Evolutionary conservation across 768 basidiomycete species (phyloP), one percentile per base, ranked within the genome.

Genomic region (Pulveroboletus sp.): DNA sequence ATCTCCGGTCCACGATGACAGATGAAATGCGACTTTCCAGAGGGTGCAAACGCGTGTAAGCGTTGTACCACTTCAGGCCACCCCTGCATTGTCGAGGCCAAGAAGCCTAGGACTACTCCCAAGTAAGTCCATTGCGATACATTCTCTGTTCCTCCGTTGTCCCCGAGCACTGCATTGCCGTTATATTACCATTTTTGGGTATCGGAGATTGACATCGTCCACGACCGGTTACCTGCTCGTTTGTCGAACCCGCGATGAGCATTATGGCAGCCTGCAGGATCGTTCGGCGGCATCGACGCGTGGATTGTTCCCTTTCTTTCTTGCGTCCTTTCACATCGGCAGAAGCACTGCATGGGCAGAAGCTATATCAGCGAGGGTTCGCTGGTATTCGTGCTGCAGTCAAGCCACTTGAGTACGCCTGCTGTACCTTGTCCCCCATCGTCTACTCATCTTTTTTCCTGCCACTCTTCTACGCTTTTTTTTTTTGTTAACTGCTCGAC

Each of bases 11-110:
- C 44, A 53, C 17, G 35, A 31, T 27, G 27, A 51, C 55, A 90
- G 86, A 92, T 92, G 89, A 90, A 85, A 75, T 92, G 89, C 69
- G 84, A 83, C 57, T 90, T 91, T 63, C 84, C 84, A 35, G 74
- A 73, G 56, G 74, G 80, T 51, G 81, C 85, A 47, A 82, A 80
- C 60, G 82, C 84, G n/a, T 92, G 89, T 70, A 83, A 77, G 61
- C 79, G 89, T 42, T 92, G 89, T 68, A 83, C 79, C 58, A 59
- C 76, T 26, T 79, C 82, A 44, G 83, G 85, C 1, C 86, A 89
- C 68, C 75, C 81, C 38, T 92, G 89, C 65, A 82, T 90, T 57
- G 88, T 91, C 35, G 89, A 90, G 68, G 88, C 88, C 43, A 77
- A 89, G 53, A 89, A 88, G 71, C 85, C 81, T 47, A 76, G 82